Conservation (phyloP, 2,329 filamentous ascomycete species). For the Ampelomyces quisqualis region DNA sequence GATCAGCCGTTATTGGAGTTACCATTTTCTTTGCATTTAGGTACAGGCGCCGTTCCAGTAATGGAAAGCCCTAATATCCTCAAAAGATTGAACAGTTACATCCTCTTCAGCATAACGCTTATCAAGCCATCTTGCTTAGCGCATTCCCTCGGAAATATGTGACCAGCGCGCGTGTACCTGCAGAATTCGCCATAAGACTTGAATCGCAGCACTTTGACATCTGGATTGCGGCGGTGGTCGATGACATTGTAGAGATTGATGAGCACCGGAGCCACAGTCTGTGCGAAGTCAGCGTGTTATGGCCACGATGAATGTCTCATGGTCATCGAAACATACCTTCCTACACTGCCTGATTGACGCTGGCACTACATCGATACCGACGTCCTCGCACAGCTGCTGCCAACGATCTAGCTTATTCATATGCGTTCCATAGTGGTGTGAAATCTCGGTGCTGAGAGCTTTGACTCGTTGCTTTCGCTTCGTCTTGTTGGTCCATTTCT, state of each 20-base stretch:
- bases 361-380: constrained; percentile 20
- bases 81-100: not conserved
- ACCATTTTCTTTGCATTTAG: too few relatives aligned
- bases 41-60: too few relatives aligned
- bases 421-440: constrained; percentile 18
- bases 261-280: not conserved
- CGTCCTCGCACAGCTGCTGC: constrained; percentile 30
- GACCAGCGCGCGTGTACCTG: constrained; percentile 14
- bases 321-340: constrained; percentile 17
- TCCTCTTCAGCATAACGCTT: constrained; percentile 15
- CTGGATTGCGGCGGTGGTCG: constrained; percentile 25
- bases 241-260: constrained; percentile 30
- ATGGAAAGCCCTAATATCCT: too few relatives aligned
- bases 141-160: constrained; percentile 18
- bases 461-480: constrained; percentile 5
- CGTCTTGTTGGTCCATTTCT: constrained; percentile 7
- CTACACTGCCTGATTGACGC: constrained; percentile 28
- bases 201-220: constrained; percentile 13
- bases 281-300: not conserved
- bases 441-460: constrained; percentile 24
- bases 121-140: constrained; percentile 31
- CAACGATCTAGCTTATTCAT: constrained; percentile 21
- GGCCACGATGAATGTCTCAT: not conserved
- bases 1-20: too few relatives aligned
- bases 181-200: constrained; percentile 16